Conservation (phyloP, 2,329 filamentous ascomycete species). For the Cytospora schulzeri region DNA sequence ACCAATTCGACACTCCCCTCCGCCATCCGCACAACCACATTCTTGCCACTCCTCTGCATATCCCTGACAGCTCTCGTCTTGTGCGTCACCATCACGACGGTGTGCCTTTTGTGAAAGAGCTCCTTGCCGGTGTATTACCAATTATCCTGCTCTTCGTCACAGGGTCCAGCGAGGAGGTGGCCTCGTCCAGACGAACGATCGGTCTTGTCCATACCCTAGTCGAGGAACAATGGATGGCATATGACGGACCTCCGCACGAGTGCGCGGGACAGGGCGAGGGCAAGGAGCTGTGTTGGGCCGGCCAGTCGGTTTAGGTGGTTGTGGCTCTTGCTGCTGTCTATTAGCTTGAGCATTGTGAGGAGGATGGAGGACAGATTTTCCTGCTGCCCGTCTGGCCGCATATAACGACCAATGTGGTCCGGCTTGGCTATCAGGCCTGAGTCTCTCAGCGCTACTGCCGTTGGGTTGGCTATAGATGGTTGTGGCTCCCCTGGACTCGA, state of each 20-base stretch:
- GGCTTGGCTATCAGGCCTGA: constrained; percentile 37
- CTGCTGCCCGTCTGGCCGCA: constrained; percentile 56
- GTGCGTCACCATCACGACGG: constrained; percentile 33
- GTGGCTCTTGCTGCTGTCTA: constrained; percentile 47
- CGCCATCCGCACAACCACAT: constrained; percentile 29
- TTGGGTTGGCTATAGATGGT: constrained; percentile 36
- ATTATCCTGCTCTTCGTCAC: constrained; percentile 27
- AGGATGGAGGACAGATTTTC: constrained; percentile 48
- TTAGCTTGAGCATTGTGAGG: constrained; percentile 50
- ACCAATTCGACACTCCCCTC: constrained; percentile 26
- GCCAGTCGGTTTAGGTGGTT: constrained; percentile 48
- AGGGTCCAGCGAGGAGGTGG: constrained; percentile 34
- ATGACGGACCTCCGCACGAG: constrained; percentile 37
- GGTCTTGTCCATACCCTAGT: constrained; percentile 11
- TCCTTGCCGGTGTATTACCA: constrained; percentile 27
- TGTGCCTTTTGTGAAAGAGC: constrained; percentile 29
- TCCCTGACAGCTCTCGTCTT: constrained; percentile 22
- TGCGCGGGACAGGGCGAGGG: constrained; percentile 45
- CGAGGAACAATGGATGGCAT: neutral
- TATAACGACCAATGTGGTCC: constrained; percentile 52
- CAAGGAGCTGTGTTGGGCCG: constrained; percentile 51
- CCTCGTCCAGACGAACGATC: constrained; percentile 43
- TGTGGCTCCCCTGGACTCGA: constrained; percentile 35
- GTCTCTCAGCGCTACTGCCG: constrained; percentile 32
- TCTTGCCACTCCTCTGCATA: constrained; percentile 18